Conservation (phyloP, 2,329 filamentous ascomycete genomes). For the Didymella exigua region DNA sequence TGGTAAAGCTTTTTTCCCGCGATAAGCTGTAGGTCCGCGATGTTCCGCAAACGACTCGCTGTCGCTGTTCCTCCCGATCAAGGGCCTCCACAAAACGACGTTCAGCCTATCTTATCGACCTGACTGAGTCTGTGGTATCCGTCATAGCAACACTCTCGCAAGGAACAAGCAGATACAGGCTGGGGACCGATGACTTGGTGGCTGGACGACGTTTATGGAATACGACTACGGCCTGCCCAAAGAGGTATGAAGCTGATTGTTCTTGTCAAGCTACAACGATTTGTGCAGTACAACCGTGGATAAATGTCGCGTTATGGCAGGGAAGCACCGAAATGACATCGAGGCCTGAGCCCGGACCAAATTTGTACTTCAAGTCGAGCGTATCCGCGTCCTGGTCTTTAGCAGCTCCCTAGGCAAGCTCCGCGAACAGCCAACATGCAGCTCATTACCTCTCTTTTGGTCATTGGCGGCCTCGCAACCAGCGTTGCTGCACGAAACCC, state of each 20-base stretch:
- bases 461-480: slow-evolving; percentile 35
- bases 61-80: not conserved
- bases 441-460: slow-evolving; percentile 38
- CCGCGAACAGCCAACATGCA: slow-evolving; percentile 30
- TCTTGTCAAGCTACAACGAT: slow-evolving; percentile 12
- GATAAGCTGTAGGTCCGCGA: not conserved
- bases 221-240: slow-evolving; percentile 26
- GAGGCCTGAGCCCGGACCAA: not conserved
- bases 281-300: slow-evolving; percentile 8
- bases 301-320: slow-evolving; percentile 17
- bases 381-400: not conserved
- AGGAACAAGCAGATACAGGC: not conserved
- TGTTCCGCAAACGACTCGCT: not conserved
- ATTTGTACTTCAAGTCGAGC: slow-evolving; percentile 10
- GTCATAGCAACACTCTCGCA: not conserved
- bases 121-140: not conserved
- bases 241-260: slow-evolving; percentile 18
- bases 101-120: not conserved
- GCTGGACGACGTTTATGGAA: slow-evolving; percentile 9
- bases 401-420: slow-evolving; percentile 8
- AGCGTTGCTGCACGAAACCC: slow-evolving; percentile 37
- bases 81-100: not conserved
- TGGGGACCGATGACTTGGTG: slow-evolving; percentile 10
- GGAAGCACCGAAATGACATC: slow-evolving; percentile 15
- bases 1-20: slow-evolving; percentile 26